phyloP scores from a whole-genome alignment of 78 protist species.

The Dictyostelium intermedium region DNA sequence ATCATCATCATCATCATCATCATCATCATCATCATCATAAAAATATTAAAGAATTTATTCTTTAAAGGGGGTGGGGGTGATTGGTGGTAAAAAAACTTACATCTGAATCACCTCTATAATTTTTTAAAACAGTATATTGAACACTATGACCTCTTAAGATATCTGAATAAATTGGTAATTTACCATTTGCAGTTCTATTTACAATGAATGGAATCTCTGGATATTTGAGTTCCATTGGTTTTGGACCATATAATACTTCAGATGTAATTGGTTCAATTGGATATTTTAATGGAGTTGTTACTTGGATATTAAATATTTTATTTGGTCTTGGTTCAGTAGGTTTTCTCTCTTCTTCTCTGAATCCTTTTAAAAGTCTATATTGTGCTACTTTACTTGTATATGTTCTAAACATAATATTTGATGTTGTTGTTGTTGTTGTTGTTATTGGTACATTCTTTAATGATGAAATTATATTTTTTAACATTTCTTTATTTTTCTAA shows the following conservation, averaged over 20 bases:
- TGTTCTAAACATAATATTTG: not conserved
- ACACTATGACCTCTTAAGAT: not conserved
- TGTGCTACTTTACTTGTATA: not conserved
- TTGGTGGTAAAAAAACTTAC: not conserved
- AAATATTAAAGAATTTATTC: too few species aligned
- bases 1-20: too few species aligned
- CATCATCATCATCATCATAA: too few species aligned
- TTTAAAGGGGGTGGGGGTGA: not conserved
- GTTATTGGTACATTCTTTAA: not conserved
- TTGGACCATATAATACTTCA: not conserved
- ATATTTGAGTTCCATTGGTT: not conserved
- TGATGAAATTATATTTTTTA: not conserved
- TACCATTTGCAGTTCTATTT: slow-evolving; percentile 45
- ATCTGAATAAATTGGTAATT: slow-evolving; percentile 33
- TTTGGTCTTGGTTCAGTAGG: not conserved
- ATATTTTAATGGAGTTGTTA: slow-evolving; percentile 22
- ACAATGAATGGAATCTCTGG: slow-evolving; percentile 56
- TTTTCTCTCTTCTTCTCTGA: not conserved
- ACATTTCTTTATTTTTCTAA: too few species aligned
- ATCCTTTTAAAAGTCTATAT: not conserved
- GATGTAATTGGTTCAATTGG: slow-evolving; percentile 28
- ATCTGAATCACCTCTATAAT: slow-evolving; percentile 29
- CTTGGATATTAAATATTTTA: not conserved
- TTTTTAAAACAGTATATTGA: slow-evolving; percentile 24
- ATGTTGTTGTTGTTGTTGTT: not conserved